Percentiles rank a stretch among this genome's conserved stretches.
Evolutionary conservation across 1,139 yeast species (phyloP).

Genomic region (Zygosaccharomyces sapae): DNA sequence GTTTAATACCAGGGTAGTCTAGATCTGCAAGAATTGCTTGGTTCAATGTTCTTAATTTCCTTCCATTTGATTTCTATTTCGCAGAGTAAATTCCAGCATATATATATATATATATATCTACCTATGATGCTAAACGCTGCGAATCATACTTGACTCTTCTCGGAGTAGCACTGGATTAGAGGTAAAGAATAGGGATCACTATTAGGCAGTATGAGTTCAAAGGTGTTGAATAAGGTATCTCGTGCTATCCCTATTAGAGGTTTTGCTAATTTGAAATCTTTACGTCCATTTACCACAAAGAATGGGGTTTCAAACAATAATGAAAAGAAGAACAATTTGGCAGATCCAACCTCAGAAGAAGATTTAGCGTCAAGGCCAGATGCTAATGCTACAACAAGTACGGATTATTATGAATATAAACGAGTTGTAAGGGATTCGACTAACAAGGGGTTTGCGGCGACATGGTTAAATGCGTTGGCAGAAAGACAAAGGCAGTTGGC

Average conservation of each 20-base stretch:
- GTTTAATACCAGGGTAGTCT: no score
- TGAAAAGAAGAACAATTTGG: slow-evolving; percentile 4
- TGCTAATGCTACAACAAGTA: slow-evolving; percentile 22
- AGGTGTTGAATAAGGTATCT: background rate
- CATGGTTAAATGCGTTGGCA: slow-evolving; percentile 81
- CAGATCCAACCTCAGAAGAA: slow-evolving; percentile 13
- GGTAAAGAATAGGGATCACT: background rate
- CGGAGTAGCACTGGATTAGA: background rate
- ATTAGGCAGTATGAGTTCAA: background rate
- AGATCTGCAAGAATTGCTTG: no score
- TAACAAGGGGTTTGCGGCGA: slow-evolving; percentile 47
- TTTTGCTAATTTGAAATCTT: background rate
- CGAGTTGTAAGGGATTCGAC: slow-evolving; percentile 18
- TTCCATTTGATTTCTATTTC: background rate
- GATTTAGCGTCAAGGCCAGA: slow-evolving; percentile 28
- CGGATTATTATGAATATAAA: slow-evolving; percentile 25
- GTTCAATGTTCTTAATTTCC: no score
- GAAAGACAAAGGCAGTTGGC: slow-evolving; percentile 66
- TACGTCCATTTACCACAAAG: background rate
- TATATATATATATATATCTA: background rate
- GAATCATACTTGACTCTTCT: background rate
- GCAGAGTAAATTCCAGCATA: background rate
- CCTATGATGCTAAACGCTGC: no score
- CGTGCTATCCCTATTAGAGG: background rate
- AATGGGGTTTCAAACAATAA: background rate